Base-by-base conservation (phyloP, 345 rosid species). In the Gossypium rotundifolium region DNA sequence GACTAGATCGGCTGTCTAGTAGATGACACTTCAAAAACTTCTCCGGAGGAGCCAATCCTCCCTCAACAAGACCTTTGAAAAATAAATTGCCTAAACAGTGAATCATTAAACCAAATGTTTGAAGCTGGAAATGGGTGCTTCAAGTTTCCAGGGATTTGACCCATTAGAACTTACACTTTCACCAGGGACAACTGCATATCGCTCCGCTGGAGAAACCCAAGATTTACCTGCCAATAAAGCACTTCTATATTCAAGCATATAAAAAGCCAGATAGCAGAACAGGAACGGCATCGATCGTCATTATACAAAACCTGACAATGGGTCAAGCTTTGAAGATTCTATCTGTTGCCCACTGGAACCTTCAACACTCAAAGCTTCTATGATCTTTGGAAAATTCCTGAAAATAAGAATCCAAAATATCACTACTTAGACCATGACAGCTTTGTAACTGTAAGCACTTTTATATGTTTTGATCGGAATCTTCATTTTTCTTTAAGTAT, bases 121-220 rank as follows among this genome's bases (percentile, higher is more conserved):
- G 44, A 17, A 14, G 33, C 25, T 4, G 25, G 65, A 55, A 38
- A 22, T 23, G 57, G 9, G 65, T n/a, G 12, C 11, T 27, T 49
- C 33, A 72, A 27, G 38, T 45, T 44, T 25, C 59, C 46, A n/a
- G 9, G 0, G 12, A 20, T 64, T 29, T 7, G 71, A 44, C 13
- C 53, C 59, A 42, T 17, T 3, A 33, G 2, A 52, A 78, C 96
- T 88, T 77, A 91, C 99, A 11, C 84, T 83, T 87, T 95, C 97
- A 70, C 84, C 87, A 25, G 98, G 98, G 83, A 91, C 99, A 78
- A 93, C 87, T 0, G 98, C 97, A 83, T 95, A 95, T 91, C 97
- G 85, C 83, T 88, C 98, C 1, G 93, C 76, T 44, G 88, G 97
- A 13, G 97, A 87, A 58, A 95, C 87, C 98, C 97, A 93, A 79